These are phyloP conservation scores for Calycina herbarum DNA, from an alignment of 2,329 filamentous ascomycete genomes.

Conservation along the genomic window DNA sequence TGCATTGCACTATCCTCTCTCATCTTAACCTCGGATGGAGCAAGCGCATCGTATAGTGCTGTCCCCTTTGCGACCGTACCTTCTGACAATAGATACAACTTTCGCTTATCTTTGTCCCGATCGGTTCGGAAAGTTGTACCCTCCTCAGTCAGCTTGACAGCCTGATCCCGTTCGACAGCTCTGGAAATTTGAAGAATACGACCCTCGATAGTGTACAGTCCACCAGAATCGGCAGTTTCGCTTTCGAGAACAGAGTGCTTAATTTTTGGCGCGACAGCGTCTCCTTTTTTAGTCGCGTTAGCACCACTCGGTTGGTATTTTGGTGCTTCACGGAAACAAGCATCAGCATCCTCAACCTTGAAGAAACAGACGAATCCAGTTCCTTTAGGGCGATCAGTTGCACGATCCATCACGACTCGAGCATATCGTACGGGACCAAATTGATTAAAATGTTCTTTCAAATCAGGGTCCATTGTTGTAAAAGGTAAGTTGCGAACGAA, in stretches of 20 bases:
- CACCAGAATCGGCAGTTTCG: conserved; percentile 76
- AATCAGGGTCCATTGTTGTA: conserved; percentile 75
- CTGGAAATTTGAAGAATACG: conserved; percentile 81
- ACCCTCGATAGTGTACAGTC: conserved; percentile 86
- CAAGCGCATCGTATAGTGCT: conserved; percentile 72
- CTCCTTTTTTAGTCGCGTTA: conserved; percentile 35
- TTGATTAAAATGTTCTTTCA: conserved; percentile 81
- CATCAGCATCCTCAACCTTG: conserved; percentile 70
- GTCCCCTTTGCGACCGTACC: conserved; percentile 79
- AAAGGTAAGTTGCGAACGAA: conserved; percentile 96
- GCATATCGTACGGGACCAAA: conserved; percentile 92
- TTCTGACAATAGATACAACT: conserved; percentile 84
- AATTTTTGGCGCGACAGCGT: conserved; percentile 43
- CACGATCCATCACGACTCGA: conserved; percentile 82
- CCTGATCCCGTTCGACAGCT: conserved; percentile 82
- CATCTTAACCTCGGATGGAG: conserved; percentile 80
- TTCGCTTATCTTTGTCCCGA: conserved; percentile 81
- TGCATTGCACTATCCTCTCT: conserved; percentile 84
- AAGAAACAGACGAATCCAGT: conserved; percentile 96
- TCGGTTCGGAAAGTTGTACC: conserved; percentile 62
- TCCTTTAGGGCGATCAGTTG: conserved; percentile 82
- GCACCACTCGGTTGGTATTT: conserved; percentile 47
- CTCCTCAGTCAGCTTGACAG: conserved; percentile 70
- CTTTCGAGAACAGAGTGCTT: conserved; percentile 87
- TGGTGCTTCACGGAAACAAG: conserved; percentile 76